These are phyloP conservation scores for Typha latifolia DNA, from an alignment of 176 grass and related monocot genomes.

Conservation along the genomic window DNA sequence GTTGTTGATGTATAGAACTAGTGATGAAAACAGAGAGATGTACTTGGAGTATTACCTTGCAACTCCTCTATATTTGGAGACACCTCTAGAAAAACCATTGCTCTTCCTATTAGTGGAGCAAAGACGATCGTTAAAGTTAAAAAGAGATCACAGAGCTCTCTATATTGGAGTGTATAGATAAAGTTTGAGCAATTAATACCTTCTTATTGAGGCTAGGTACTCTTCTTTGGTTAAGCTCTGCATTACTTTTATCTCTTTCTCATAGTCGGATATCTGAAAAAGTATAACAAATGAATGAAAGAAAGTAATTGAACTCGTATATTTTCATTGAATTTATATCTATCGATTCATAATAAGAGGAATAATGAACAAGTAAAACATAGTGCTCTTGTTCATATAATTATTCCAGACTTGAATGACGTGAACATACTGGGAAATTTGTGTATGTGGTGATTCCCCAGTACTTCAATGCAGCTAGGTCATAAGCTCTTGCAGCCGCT, in stretches of 20 bases:
- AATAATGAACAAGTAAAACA: too few species aligned
- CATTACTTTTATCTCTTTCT: constrained; percentile 59
- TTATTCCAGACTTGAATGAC: too few species aligned
- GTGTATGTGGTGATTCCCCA: constrained; percentile 57
- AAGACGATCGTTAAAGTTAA: neutral
- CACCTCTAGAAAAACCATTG: constrained; percentile 61
- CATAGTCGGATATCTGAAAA: constrained; percentile 44
- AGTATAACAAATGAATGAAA: neutral
- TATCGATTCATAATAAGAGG: too few species aligned
- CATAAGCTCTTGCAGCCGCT: constrained; percentile 58
- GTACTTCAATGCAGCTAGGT: constrained; percentile 62
- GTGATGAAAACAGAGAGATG: neutral
- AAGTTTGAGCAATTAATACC: constrained; percentile 15
- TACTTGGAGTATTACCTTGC: constrained; percentile 27
- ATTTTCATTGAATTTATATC: too few species aligned
- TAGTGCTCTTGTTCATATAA: too few species aligned
- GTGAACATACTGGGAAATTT: constrained; percentile 39
- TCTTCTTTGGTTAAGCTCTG: constrained; percentile 54
- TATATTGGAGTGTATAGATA: neutral
- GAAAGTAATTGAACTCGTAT: neutral
- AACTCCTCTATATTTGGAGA: constrained; percentile 71
- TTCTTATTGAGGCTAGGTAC: constrained; percentile 59
- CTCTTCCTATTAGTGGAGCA: constrained; percentile 39
- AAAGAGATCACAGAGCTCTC: neutral
- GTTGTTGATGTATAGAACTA: neutral